Evolutionary conservation across 2,329 filamentous ascomycete genomes (phyloP), one percentile per base, ranked within the genome.

Genomic region (Arthrobotrys iridis): DNA sequence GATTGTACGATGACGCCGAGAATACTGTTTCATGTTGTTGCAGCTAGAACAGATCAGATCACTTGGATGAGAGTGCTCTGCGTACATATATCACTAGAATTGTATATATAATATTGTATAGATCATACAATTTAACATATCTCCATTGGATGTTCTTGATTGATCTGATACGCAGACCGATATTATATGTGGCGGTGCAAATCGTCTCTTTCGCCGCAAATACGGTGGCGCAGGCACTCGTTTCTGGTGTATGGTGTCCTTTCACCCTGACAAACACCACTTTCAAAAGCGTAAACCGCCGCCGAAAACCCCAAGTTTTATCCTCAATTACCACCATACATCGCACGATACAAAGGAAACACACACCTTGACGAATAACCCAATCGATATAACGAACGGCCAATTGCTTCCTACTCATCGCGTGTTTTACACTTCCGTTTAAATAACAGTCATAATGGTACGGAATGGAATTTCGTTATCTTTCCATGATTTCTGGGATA

Each of bases 241-340:
- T 37, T 74, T 75, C 48, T 68, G 71, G 71, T 18, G 57, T 68
- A 75, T 68, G 63, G 71, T 75, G 71, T 75, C 71, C 71, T 75
- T 68, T 60, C 50, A 68, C 63, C 71, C 71, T 68, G 57, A 68
- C 57, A 62, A 75, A 75, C 52, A 57, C 30, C 59, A 20, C 40
- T 63, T 43, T 37, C 41, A 48, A 59, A 72, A 57, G 6, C 24
- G 30, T 37, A 64, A 73, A 48, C 40, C 67, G 40, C 58, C 50
- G 22, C 30, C 24, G 8, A 3, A 64, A 48, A 48, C 50, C 13
- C 24, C 35, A 40, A 59, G 8, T 35, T 43, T 5, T 24, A 57
- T 33, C 37, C 10, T 37, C 20, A 48, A 13, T 48, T 46, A 33
- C 20, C 28, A 33, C 40, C 50, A 30, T 55, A 55, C 37, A 20